Base-by-base conservation (phyloP, 2,329 filamentous ascomycete genomes). In the Rachicladosporium sp. region DNA sequence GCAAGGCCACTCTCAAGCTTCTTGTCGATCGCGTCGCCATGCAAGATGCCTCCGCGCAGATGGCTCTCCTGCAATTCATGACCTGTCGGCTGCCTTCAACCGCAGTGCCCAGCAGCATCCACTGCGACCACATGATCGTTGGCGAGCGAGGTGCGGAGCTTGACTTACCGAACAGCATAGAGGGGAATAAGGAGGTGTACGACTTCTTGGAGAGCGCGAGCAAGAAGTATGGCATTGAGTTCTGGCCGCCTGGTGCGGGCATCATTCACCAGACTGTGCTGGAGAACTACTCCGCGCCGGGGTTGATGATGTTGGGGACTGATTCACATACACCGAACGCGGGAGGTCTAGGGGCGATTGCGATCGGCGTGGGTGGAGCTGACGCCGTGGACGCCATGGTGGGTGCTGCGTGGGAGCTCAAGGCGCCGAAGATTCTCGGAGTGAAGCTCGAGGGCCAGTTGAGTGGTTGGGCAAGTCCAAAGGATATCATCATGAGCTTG, bases 51-150 rank as follows among this genome's bases (percentile, higher is more conserved):
- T 94, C 86, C 23, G 91, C 91, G 4, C 91, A 98, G 68, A 98
- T 98, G 91, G 91, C 91, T 2, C 69, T 98, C 48, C 69, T 98
- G 52, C 91, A 98, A 65, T 98, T 98, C 72, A 98, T 98, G 89
- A 85, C 84, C 21, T 98, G 91, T 63, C 84, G 86, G 40, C 73
- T 98, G 39, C 82, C 82, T 21, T 78, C 78, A 43, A 94, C 91
- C 2, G 88, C 88, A 7, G 89, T 98, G 36, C 91, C 91, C 8
- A 89, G 91, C 36, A 95, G 88, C 61, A 95, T 96, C 52, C 91
- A 98, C 68, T 98, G 91, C 65, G 91, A 98, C 67, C 91, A 98
- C 63, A 80, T 98, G 78, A 96, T 98, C 65, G 89, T 96, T 23
- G 91, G 89, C 41, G 81, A 93, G 64, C 82, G 80, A 58, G 91